A percentile compares a stretch with the other conserved stretches of the same genome.
Conservation (phyloP, 352 stramenopile genomes). For the Globisporangium paroecandrum region DNA sequence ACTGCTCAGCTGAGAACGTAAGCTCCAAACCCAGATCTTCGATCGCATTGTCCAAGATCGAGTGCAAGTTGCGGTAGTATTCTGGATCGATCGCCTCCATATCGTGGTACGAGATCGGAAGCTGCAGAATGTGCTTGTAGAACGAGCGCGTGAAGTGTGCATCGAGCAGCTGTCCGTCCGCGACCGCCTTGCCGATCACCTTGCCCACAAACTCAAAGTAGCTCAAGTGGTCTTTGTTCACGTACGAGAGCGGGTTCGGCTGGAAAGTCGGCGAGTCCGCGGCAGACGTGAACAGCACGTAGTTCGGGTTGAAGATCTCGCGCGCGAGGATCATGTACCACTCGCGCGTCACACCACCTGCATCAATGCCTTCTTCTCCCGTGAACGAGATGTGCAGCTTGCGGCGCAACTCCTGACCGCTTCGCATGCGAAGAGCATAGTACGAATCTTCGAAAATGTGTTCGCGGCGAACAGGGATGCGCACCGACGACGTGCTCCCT, state of each 20-base stretch:
- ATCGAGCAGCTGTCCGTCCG: constrained; percentile 97
- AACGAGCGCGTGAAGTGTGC: constrained; percentile 98
- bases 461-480: constrained; percentile 89
- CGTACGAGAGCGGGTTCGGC: constrained; percentile 97
- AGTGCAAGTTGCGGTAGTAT: constrained; percentile 92
- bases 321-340: constrained; percentile 99
- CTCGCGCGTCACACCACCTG: constrained; percentile 97
- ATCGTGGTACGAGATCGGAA: constrained; percentile 96
- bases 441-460: constrained; percentile 99
- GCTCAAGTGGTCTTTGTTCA: constrained; percentile 98
- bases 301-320: constrained; percentile 99
- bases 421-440: constrained; percentile 95
- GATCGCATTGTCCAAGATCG: constrained; percentile 87
- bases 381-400: constrained; percentile 98
- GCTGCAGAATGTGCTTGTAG: constrained; percentile 98
- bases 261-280: constrained; percentile 99
- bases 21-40: constrained; percentile 86
- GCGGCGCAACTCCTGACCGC: constrained; percentile 95
- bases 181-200: constrained; percentile 98
- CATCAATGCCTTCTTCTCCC: constrained; percentile 98
- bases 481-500: constrained; percentile 87
- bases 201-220: constrained; percentile 99
- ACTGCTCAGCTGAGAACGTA: constrained; percentile 91
- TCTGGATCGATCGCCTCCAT: constrained; percentile 99
- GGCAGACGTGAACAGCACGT: constrained; percentile 98